A percentile compares a stretch with the other conserved stretches of the same genome.
Conservation (phyloP, 2,329 filamentous ascomycete genomes). For the Xylaria multiplex region DNA sequence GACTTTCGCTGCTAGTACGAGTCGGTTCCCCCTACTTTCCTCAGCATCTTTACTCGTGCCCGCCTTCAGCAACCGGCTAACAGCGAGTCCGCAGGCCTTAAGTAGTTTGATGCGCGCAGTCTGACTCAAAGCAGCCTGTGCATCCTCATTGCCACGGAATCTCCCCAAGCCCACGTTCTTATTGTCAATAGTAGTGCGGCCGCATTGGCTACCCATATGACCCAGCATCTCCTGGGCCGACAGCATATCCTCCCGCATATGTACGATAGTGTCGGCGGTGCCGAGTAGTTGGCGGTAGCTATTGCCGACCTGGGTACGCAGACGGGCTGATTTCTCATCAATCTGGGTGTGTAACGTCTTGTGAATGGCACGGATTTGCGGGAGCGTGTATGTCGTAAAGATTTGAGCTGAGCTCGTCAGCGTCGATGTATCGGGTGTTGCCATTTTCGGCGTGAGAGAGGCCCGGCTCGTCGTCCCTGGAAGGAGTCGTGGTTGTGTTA, state of each 20-base stretch:
- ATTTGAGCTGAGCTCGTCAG: conserved; percentile 64
- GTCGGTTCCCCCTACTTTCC: conserved; percentile 57
- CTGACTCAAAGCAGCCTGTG: conserved; percentile 41
- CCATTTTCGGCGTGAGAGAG: conserved; percentile 39
- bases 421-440: conserved; percentile 57
- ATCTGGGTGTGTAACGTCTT: conserved; percentile 67
- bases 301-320: conserved; percentile 71
- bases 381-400: conserved; percentile 67
- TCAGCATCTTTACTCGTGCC: conserved; percentile 39
- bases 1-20: conserved; percentile 73
- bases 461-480: conserved; percentile 20
- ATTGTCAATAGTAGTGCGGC: conserved; percentile 73
- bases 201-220: conserved; percentile 80
- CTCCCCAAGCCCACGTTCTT: conserved; percentile 68
- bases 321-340: conserved; percentile 69
- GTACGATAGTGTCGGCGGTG: conserved; percentile 92
- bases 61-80: conserved; percentile 60
- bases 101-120: conserved; percentile 61
- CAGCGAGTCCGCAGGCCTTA: conserved; percentile 61
- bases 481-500: conserved; percentile 12
- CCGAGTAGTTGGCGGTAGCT: conserved; percentile 89
- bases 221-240: conserved; percentile 76
- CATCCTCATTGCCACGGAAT: conserved; percentile 52
- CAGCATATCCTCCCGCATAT: conserved; percentile 84
- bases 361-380: conserved; percentile 72